phyloP scores from a whole-genome alignment of 1,139 yeast species.

The Taphrina pruni region DNA sequence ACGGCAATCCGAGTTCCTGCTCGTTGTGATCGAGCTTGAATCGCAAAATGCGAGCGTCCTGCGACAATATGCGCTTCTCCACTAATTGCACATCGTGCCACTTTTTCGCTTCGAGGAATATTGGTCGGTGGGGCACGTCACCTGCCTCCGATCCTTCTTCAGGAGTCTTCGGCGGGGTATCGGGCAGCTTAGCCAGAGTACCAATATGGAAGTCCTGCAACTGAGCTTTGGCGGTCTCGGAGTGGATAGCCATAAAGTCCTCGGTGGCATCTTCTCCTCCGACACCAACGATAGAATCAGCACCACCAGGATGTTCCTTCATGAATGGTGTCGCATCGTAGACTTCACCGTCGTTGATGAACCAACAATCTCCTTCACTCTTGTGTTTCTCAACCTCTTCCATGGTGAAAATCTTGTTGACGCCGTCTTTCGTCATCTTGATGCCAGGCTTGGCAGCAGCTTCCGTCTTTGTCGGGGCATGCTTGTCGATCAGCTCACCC shows the following conservation, averaged over 20 bases:
- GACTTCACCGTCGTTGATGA: slow-evolving; percentile 56
- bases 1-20: slow-evolving; percentile 75
- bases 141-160: slow-evolving; percentile 20
- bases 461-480: slow-evolving; percentile 3
- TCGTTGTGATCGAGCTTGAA: slow-evolving; percentile 74
- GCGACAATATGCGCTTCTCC: slow-evolving; percentile 11
- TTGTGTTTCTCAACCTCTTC: slow-evolving; percentile 59
- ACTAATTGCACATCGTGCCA: slow-evolving; percentile 45
- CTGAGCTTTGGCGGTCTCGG: slow-evolving; percentile 48
- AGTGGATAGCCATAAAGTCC: slow-evolving; percentile 54
- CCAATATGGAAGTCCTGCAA: slow-evolving; percentile 47
- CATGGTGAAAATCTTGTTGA: slow-evolving; percentile 49
- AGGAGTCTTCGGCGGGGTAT: slow-evolving; percentile 32
- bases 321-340: slow-evolving; percentile 81
- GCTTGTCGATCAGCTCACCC: slow-evolving; percentile 49
- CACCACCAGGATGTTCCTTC: slow-evolving; percentile 78
- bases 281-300: slow-evolving; percentile 60
- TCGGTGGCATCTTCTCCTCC: slow-evolving; percentile 71
- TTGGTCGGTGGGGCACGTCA: slow-evolving; percentile 19
- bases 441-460: slow-evolving; percentile 40
- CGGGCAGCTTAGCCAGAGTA: slow-evolving; percentile 39
- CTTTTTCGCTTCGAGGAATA: slow-evolving; percentile 46
- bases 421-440: slow-evolving; percentile 45
- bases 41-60: slow-evolving; percentile 66
- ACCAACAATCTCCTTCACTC: slow-evolving; percentile 61